phyloP scores from a whole-genome alignment of 371 early-diverging fungal genomes.

The Syncephalastrum racemosum region DNA sequence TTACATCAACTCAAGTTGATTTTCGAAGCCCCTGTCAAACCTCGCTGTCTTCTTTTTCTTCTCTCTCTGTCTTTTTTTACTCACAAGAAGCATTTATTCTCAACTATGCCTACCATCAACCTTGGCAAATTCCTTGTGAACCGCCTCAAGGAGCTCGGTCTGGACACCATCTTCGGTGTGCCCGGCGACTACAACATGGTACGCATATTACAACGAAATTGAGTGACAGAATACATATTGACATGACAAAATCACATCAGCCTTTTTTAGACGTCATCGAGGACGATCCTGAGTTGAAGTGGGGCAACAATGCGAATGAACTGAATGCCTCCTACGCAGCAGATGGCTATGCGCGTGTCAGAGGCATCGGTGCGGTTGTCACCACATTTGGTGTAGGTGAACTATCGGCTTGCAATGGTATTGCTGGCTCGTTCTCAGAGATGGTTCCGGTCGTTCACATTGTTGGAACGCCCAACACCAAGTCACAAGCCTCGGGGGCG shows the following conservation, averaged over 20 bases:
- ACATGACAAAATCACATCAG: slow-evolving; percentile 1
- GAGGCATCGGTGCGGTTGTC: slow-evolving; percentile 36
- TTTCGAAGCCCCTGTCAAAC: no score
- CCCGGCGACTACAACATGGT: slow-evolving; percentile 56
- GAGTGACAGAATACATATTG: not conserved
- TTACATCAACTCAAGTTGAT: no score
- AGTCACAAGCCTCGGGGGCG: slow-evolving; percentile 36
- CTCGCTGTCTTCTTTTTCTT: no score
- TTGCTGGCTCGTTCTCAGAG: slow-evolving; percentile 57
- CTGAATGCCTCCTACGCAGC: slow-evolving; percentile 53
- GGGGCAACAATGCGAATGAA: slow-evolving; percentile 47
- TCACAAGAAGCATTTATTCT: no score
- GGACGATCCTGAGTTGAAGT: slow-evolving; percentile 35
- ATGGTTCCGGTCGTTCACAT: slow-evolving; percentile 58
- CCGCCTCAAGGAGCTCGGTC: slow-evolving; percentile 45
- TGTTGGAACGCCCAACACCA: slow-evolving; percentile 48
- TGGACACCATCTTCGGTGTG: slow-evolving; percentile 44
- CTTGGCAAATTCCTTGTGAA: slow-evolving; percentile 35
- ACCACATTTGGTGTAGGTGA: slow-evolving; percentile 64
- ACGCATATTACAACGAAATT: not conserved
- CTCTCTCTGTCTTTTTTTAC: no score
- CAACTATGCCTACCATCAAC: slow-evolving; percentile 7
- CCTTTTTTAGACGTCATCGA: slow-evolving; percentile 33
- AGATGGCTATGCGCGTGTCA: slow-evolving; percentile 54
- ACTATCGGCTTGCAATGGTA: slow-evolving; percentile 50